Percentiles rank a stretch among this genome's conserved stretches.
Conservation (phyloP, 176 grass and related monocot species). For the Cocos nucifera region DNA sequence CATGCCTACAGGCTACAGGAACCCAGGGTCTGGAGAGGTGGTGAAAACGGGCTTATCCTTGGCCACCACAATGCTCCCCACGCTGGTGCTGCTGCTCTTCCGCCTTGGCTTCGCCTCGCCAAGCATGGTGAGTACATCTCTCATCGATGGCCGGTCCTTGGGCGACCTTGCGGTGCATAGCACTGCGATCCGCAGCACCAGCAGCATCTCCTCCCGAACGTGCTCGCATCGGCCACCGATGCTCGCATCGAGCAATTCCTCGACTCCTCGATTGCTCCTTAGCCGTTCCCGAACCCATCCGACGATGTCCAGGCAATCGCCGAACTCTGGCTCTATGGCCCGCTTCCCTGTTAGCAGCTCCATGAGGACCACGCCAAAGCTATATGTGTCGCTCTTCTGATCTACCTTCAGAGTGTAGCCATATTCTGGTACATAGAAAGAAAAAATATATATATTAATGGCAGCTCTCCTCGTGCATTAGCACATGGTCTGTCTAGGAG, state of each 20-base stretch:
- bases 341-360: constrained; percentile 74
- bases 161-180: constrained; percentile 80
- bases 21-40: constrained; percentile 62
- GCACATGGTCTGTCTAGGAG: no score
- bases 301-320: constrained; percentile 66
- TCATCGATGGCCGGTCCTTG: constrained; percentile 82
- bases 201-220: constrained; percentile 85
- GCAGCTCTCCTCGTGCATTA: no score
- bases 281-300: constrained; percentile 73
- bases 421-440: constrained; percentile 39
- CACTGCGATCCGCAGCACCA: constrained; percentile 76
- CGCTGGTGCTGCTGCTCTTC: constrained; percentile 68
- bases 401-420: constrained; percentile 91
- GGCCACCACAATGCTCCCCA: constrained; percentile 32
- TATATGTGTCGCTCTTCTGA: constrained; percentile 96
- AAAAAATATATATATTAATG: neutral
- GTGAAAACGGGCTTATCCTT: constrained; percentile 96
- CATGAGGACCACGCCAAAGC: constrained; percentile 84
- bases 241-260: constrained; percentile 65
- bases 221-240: constrained; percentile 63
- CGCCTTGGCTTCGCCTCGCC: constrained; percentile 80
- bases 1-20: constrained; percentile 40
- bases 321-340: constrained; percentile 70
- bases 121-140: constrained; percentile 92
- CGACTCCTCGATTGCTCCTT: constrained; percentile 45